phyloP scores from a whole-genome alignment of 306 rosid species.

The Hippophae tibetana region DNA sequence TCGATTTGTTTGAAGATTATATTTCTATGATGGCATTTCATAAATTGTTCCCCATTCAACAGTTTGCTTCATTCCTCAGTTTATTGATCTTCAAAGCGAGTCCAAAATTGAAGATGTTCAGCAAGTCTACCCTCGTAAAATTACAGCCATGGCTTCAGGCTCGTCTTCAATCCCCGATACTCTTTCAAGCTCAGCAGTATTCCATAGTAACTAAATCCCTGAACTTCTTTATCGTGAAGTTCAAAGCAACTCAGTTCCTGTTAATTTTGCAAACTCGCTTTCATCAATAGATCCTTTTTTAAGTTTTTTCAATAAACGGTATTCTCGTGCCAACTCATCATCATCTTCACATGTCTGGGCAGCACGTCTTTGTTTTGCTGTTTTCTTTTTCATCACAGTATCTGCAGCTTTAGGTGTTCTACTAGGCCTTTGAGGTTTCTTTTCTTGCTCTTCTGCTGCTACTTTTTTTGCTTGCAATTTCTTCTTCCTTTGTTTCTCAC shows the following conservation, averaged over 20 bases:
- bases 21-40: no score
- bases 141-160: no score
- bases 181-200: no score
- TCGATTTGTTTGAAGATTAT: no score
- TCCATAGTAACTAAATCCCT: no score
- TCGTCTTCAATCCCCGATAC: no score
- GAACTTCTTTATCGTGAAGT: not conserved
- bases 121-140: no score
- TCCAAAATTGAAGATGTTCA: no score
- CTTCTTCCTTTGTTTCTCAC: slow-evolving; percentile 80
- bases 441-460: slow-evolving; percentile 49
- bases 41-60: no score
- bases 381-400: slow-evolving; percentile 52
- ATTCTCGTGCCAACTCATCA: slow-evolving; percentile 67
- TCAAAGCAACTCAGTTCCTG: slow-evolving; percentile 73
- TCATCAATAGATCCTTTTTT: slow-evolving; percentile 75
- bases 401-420: slow-evolving; percentile 28
- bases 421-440: slow-evolving; percentile 38
- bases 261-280: slow-evolving; percentile 60
- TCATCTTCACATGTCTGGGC: slow-evolving; percentile 69
- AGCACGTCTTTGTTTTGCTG: slow-evolving; percentile 85
- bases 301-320: slow-evolving; percentile 75
- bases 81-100: no score
- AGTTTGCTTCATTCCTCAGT: no score
- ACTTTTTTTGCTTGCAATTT: slow-evolving; percentile 68